phyloP scores from a whole-genome alignment of 129 eudicot species.

The Artemisia annua region DNA sequence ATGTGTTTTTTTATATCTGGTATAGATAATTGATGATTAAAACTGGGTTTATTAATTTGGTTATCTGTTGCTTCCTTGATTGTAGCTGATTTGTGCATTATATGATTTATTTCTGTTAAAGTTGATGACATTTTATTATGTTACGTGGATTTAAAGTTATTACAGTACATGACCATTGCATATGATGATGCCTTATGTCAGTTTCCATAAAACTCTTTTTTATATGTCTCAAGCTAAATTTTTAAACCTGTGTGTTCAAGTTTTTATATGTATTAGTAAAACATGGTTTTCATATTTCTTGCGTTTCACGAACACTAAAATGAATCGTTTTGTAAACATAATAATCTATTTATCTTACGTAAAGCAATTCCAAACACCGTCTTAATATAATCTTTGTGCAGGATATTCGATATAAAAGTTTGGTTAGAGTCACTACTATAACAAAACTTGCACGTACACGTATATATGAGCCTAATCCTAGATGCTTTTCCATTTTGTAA shows the following conservation, averaged over 20 bases:
- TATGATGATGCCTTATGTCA: not conserved
- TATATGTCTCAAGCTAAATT: not conserved
- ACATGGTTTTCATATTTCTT: too few species aligned
- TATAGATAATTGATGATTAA: too few species aligned
- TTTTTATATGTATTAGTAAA: too few species aligned
- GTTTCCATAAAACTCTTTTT: not conserved
- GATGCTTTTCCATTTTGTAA: not conserved
- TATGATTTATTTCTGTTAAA: slow-evolving; percentile 3
- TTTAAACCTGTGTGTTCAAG: too few species aligned
- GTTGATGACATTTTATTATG: not conserved
- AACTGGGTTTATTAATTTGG: not conserved
- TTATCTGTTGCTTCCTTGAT: slow-evolving; percentile 7
- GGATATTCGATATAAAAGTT: not conserved
- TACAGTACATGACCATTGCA: slow-evolving; percentile 15
- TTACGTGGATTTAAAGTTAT: slow-evolving; percentile 20
- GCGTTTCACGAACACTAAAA: too few species aligned
- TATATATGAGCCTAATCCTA: slow-evolving; percentile 1
- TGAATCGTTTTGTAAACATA: too few species aligned
- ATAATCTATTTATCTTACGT: too few species aligned
- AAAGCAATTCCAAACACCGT: too few species aligned
- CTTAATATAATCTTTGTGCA: slow-evolving; percentile 17
- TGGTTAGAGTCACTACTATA: not conserved
- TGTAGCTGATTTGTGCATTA: slow-evolving; percentile 14
- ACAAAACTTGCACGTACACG: slow-evolving; percentile 25
- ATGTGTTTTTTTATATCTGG: too few species aligned